Base-by-base conservation (phyloP, 192 early-diverging fungal genomes). In the Rhizophagus sp. region DNA sequence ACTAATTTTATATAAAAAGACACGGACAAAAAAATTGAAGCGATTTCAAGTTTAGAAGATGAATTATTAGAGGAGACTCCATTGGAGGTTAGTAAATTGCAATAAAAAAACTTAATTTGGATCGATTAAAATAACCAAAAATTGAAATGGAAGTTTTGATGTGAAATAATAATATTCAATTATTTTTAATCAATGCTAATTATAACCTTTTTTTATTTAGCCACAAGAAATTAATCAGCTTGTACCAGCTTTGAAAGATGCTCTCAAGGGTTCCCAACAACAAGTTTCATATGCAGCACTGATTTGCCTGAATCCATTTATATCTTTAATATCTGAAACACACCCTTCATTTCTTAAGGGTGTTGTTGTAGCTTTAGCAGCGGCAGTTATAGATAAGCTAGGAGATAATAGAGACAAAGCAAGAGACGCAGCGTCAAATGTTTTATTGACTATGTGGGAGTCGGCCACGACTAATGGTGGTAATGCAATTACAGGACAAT, bases 161-260 rank as follows among this genome's bases (percentile, higher is more conserved):
- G 10, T 5, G 39, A 17, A 19, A 33, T 70, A 70, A 7, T 70
- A 24, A 11, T 41, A 41, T 33, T 17, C 12, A 3, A 25, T 33
- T 69, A 13, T 39, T 39, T 70, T 17, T 30, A 69, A 19, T 36
- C 19, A 69, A 69, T 30, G 44, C 15, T 50, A 25, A 39, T 52
- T 52, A 30, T 30, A 57, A 57, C 33, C 15, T 22, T 30, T 27
- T 57, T 33, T 57, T 65, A 65, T 30, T 25, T 41, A 77, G 75
- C 75, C 75, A 47, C 61, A 77, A 47, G 75, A 66, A 77, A 77
- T 77, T 34, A 65, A 3, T 47, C 61, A 77, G 36, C 63, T 77
- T 49, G 34, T 47, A 44, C 34, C 36, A 30, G 19, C 62, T 22
- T 33, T 77, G 5, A 62, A 41, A 65, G 75, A 77, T 39, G 75